Conservation (phyloP, 257 asterid species). For the Cruciata laevipes region DNA sequence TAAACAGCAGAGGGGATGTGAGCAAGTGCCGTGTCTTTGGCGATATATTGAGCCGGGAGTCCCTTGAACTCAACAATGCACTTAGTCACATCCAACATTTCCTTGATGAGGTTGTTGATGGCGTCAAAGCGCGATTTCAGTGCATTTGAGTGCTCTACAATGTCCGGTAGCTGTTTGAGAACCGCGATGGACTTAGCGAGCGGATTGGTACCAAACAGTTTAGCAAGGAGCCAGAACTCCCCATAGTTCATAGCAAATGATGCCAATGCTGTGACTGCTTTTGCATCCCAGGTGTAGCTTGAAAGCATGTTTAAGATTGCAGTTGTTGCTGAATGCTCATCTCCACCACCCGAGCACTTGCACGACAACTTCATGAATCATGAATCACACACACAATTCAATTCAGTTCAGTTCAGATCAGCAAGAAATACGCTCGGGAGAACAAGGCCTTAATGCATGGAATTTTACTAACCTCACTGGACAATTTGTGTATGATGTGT, state of each 20-base stretch:
- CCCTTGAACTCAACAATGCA: conserved; percentile 43
- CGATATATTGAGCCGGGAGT: conserved; percentile 51
- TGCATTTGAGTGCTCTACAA: conserved; percentile 31
- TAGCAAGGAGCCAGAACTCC: conserved; percentile 69
- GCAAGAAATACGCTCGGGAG: no score
- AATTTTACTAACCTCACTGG: conserved; percentile 43
- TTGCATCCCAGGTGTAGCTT: conserved; percentile 67
- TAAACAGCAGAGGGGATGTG: conserved; percentile 59
- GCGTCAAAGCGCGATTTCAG: conserved; percentile 52
- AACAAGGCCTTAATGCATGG: neutral
- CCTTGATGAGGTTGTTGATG: conserved; percentile 45
- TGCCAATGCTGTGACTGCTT: conserved; percentile 51
- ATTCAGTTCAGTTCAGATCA: no score
- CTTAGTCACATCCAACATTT: conserved; percentile 47
- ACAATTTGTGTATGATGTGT: conserved; percentile 43
- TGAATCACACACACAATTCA: no score
- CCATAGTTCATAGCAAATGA: conserved; percentile 60
- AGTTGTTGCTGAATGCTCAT: conserved; percentile 43
- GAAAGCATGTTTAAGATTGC: conserved; percentile 51
- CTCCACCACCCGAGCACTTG: conserved; percentile 61
- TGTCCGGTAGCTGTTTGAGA: conserved; percentile 56
- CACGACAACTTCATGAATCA: conserved; percentile 40
- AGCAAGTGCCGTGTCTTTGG: conserved; percentile 42
- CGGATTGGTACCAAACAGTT: conserved; percentile 40
- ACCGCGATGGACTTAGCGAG: conserved; percentile 58